Conservation (phyloP, 2,329 filamentous ascomycete genomes). For the Aphanocladium album region DNA sequence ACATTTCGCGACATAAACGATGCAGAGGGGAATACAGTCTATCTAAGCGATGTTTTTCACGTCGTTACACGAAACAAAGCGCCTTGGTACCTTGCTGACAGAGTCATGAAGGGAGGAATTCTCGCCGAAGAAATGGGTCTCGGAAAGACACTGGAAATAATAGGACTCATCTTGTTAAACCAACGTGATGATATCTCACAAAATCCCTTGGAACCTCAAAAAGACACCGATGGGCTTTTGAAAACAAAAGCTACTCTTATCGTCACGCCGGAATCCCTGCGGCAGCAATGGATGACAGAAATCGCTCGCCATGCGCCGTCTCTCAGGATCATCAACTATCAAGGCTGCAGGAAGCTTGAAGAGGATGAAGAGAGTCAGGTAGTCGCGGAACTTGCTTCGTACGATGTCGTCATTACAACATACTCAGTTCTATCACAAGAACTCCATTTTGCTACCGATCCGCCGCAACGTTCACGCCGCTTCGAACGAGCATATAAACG, state of each 20-base stretch:
- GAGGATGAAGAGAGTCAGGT: constrained; percentile 34
- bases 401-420: constrained; percentile 60
- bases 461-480: constrained; percentile 64
- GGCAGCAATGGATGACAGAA: constrained; percentile 58
- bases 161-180: constrained; percentile 65
- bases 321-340: constrained; percentile 52
- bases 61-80: constrained; percentile 47
- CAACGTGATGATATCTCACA: constrained; percentile 29
- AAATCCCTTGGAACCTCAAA: constrained; percentile 2
- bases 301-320: constrained; percentile 53
- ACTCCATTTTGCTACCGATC: constrained; percentile 67
- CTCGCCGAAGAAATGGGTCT: constrained; percentile 80
- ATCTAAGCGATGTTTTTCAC: constrained; percentile 60
- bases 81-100: constrained; percentile 38
- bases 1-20: constrained; percentile 32
- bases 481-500: constrained; percentile 61
- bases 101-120: constrained; percentile 54
- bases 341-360: constrained; percentile 39
- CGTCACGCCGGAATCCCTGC: constrained; percentile 52
- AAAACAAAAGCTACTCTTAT: constrained; percentile 56
- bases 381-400: constrained; percentile 39
- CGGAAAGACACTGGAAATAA: constrained; percentile 73
- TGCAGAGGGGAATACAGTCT: constrained; percentile 35
- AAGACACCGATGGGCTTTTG: constrained; percentile 28
- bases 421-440: constrained; percentile 72